Percentiles rank a stretch among this genome's conserved stretches.
Conservation (phyloP, 2,329 filamentous ascomycete species). For the Colletotrichum eleusines region DNA sequence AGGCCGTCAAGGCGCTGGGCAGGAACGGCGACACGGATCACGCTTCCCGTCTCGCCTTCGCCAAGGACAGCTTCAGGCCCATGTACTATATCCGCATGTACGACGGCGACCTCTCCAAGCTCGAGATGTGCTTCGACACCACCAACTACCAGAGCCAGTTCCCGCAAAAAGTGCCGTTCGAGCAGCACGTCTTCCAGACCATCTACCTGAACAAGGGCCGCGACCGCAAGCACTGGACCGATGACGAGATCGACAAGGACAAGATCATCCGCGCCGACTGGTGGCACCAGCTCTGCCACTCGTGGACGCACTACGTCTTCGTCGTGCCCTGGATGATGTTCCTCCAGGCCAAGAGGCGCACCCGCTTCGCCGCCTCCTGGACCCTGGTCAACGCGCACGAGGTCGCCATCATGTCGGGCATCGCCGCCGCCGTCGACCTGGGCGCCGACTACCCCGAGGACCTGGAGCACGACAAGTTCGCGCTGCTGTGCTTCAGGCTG, state of each 20-base stretch:
- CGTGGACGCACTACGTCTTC: constrained; percentile 68
- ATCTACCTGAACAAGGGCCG: constrained; percentile 71
- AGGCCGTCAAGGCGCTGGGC: constrained; percentile 53
- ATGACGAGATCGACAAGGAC: constrained; percentile 63
- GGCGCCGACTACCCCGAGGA: constrained; percentile 74
- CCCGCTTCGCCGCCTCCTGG: constrained; percentile 73
- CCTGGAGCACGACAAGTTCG: constrained; percentile 71
- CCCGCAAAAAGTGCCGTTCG: constrained; percentile 56
- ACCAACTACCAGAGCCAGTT: constrained; percentile 80
- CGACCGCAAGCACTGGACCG: constrained; percentile 65
- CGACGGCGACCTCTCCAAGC: constrained; percentile 63
- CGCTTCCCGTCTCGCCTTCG: constrained; percentile 54
- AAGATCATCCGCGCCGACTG: constrained; percentile 70
- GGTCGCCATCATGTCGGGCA: constrained; percentile 74
- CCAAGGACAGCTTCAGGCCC: constrained; percentile 63
- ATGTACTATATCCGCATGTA: constrained; percentile 74
- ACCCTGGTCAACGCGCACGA: constrained; percentile 77
- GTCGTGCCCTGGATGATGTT: constrained; percentile 76
- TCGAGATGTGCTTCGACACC: constrained; percentile 77
- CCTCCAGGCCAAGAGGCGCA: constrained; percentile 70
- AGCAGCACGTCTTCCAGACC: constrained; percentile 53
- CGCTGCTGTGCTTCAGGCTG: constrained; percentile 69
- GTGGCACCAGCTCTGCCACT: constrained; percentile 73
- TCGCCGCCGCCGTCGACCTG: constrained; percentile 75
- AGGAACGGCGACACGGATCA: constrained; percentile 56